Base-by-base conservation (phyloP, 129 eudicot genomes). In the Calendula officinalis region DNA sequence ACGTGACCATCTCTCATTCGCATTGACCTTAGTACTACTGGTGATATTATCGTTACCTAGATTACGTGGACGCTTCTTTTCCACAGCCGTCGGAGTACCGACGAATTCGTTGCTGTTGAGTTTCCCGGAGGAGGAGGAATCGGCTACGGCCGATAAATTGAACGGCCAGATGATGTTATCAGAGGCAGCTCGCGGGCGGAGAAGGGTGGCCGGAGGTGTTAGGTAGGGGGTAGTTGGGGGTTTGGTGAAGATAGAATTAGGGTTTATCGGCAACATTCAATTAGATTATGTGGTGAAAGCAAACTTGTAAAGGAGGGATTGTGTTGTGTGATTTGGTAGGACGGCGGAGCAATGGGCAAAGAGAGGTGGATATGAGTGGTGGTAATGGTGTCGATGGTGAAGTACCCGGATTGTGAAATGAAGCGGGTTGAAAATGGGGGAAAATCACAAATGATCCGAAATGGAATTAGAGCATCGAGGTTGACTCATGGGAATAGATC, bases 1-100 rank as follows among this genome's bases (percentile, higher is more conserved):
- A 53, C 95, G 66, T 12, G 98, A 88, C 98, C 98, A 92, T 61
- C 69, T 84, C 83, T 90, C 97, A 50, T 76, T 82, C 0, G 89
- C 89, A 74, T 82, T 84, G 16, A 71, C 78, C 70, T 86, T 84
- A 2, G 65, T 61, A 16, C 32, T 69, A 46, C 72, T 64, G 4
- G 27, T 63, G 47, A 36, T 45, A 41, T 17, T 56, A 30, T 55
- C 76, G 56, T 43, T 74, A 12, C 50, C 64, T 12, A 71, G 6
- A 42, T 71, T 64, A 17, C 51, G 44, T 32, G 17, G 47, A 50
- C 80, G 67, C 44, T 54, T 68, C 60, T 71, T 68, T 17, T 62
- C 79, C 13, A 64, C 73, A 3, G 81, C 4, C 6, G 74, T 38
- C 8, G 77, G 62, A 9, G 71, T 69, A 5, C 69, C 64, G 66